phyloP scores from a whole-genome alignment of 441 rosid species.

The Croton laevigatus region DNA sequence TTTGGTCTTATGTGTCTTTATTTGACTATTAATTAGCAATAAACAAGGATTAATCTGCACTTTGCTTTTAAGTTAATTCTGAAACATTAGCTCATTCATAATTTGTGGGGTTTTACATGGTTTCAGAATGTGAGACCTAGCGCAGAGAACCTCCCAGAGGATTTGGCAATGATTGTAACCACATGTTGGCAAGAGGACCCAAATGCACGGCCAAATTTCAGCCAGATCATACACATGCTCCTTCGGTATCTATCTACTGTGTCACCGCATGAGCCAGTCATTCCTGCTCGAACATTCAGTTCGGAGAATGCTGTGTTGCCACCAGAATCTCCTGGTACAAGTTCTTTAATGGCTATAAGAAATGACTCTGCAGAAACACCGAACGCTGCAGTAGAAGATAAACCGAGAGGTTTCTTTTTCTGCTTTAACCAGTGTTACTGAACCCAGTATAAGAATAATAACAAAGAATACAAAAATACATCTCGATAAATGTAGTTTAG shows the following conservation, averaged over 20 bases:
- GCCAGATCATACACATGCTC: conserved; percentile 82
- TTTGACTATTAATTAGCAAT: neutral
- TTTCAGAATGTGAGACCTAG: conserved; percentile 86
- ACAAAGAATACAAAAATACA: conserved; percentile 25
- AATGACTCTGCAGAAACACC: conserved; percentile 45
- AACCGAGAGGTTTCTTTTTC: conserved; percentile 56
- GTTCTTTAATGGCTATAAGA: conserved; percentile 67
- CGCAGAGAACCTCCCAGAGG: conserved; percentile 68
- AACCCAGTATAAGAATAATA: conserved; percentile 23
- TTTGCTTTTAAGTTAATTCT: neutral
- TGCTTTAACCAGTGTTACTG: conserved; percentile 68
- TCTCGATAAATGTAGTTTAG: conserved; percentile 17
- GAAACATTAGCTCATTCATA: too few relatives aligned
- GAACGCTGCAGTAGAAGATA: conserved; percentile 32
- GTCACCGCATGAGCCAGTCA: conserved; percentile 49
- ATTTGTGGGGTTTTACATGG: conserved; percentile 7
- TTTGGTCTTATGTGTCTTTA: neutral
- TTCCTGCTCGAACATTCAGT: conserved; percentile 48
- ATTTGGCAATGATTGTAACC: conserved; percentile 65
- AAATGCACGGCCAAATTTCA: conserved; percentile 74
- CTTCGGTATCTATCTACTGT: conserved; percentile 55
- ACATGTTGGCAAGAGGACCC: conserved; percentile 98
- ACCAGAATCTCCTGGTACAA: conserved; percentile 86
- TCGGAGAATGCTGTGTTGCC: conserved; percentile 65
- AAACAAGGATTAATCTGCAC: neutral